phyloP scores from a whole-genome alignment of 441 rosid species.

The Metrosideros polymorpha region DNA sequence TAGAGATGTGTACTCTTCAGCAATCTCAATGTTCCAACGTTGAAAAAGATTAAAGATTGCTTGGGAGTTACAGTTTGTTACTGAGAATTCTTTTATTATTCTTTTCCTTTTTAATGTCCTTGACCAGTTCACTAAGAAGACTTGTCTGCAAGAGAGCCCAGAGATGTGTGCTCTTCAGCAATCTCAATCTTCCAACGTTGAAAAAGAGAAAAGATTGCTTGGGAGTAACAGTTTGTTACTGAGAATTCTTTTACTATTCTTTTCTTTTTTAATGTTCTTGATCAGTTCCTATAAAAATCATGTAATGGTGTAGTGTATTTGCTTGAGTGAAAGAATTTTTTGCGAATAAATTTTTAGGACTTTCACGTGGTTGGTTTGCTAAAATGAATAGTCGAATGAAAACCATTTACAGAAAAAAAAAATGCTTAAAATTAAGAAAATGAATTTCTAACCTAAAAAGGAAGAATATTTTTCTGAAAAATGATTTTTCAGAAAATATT shows the following conservation, averaged over 20 bases:
- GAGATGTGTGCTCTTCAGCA: background rate
- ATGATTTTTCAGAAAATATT: background rate
- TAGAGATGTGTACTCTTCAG: background rate
- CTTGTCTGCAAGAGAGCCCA: background rate
- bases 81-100: background rate
- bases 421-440: background rate
- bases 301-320: background rate
- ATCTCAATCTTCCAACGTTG: background rate
- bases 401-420: background rate
- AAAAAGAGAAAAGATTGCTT: background rate
- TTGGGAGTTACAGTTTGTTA: background rate
- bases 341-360: fast-evolving
- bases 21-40: background rate
- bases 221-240: background rate
- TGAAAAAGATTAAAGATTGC: background rate
- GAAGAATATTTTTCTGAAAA: background rate
- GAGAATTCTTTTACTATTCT: too few species aligned
- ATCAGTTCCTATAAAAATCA: background rate
- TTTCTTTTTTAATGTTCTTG: background rate
- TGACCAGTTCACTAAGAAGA: background rate
- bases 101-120: background rate
- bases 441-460: background rate
- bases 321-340: background rate
- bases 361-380: background rate
- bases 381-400: background rate